Base-by-base conservation (phyloP, 2,329 filamentous ascomycete genomes). In the Hirsutella minnesotensis region DNA sequence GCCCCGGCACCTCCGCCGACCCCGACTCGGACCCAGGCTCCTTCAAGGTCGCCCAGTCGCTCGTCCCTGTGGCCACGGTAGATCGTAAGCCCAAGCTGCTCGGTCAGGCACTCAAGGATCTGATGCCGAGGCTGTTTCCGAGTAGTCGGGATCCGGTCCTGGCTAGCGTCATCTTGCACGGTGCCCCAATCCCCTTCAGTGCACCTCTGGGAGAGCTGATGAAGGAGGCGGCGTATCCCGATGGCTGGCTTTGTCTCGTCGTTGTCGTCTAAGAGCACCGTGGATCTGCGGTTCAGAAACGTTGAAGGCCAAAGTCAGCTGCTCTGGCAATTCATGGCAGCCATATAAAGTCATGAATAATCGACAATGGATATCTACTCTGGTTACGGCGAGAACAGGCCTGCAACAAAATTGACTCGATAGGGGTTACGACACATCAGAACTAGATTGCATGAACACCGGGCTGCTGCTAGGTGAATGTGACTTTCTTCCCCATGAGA, bases 211-310 rank as follows among this genome's bases (percentile, higher is more conserved):
- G 87, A 55, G 90, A 95, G 38, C 60, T 98, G 45, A 84, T 92
- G 64, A 75, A 80, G 44, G 83, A 83, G 55, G 83, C 85, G 4
- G 79, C 86, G 2, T 96, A 95, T 67, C 80, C 87, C 0, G 92
- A 98, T 63, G 92, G 92, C 0, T 98, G 89, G 83, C 62, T 95
- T 21, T 86, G 87, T 60, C 63, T 95, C 35, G 84, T 87, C 41
- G 75, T 95, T 5, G 73, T 81, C 18, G 82, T 94, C 67, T 38
- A 19, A 18, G 24, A 27, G 24, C 24, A n/a, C n/a, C n/a, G n/a
- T n/a, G n/a, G n/a, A n/a, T n/a, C n/a, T n/a, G n/a, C n/a, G n/a
- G n/a, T n/a, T n/a, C n/a, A n/a, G n/a, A n/a, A n/a, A n/a, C n/a
- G n/a, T n/a, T n/a, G n/a, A n/a, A n/a, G n/a, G n/a, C n/a, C n/a